Base-by-base conservation (phyloP, 2,329 filamentous ascomycete species). In the Coniosporium tulheliwenetii region DNA sequence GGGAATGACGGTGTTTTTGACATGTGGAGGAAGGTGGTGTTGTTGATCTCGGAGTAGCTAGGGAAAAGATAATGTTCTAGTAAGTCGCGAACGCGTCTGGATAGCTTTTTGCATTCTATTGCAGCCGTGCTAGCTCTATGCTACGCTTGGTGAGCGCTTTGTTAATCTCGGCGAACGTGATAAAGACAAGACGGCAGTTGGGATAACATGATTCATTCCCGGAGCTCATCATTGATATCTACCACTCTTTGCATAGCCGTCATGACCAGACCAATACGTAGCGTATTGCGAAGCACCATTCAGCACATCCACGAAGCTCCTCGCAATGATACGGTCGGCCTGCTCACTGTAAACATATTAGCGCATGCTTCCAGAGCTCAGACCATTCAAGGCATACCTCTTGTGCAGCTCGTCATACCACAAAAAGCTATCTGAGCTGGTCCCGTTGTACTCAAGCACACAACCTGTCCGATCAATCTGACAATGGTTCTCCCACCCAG, bases 361-460 rank as follows among this genome's bases (percentile, higher is more conserved):
- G 32, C 36, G 10, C 36, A 12, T 3, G 10, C 10, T 15, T 19
- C 36, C 13, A n/a, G 14, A 37, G 15, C 10, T 15, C 19, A 37
- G 12, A 15, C 5, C 13, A 29, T 37, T 15, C 36, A 37, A 26
- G 19, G 19, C 36, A 15, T 37, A 37, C 36, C 36, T 77, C 0
- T 81, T 80, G 61, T 89, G 83, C 52, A 87, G 56, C 52, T 77
- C 72, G 58, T 89, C 81, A 50, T 69, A 82, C 79, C 81, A 87
- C 54, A 85, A 48, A 54, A 73, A 87, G 37, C 71, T 76, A 47
- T 80, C 72, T 30, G 65, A 57, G 30, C 65, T 62, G 3, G 64
- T 42, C 10, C 19, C 29, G 5, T 19, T 19, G 15, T 37, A 37
- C 36, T 57, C 47, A 32, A 62, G 60, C 42, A 61, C 50, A 47